Percentiles rank a stretch among this genome's conserved stretches.
These are phyloP conservation scores for Fusarium tricinctum DNA, from an alignment of 2,329 filamentous ascomycete species.

Conservation along the genomic window DNA sequence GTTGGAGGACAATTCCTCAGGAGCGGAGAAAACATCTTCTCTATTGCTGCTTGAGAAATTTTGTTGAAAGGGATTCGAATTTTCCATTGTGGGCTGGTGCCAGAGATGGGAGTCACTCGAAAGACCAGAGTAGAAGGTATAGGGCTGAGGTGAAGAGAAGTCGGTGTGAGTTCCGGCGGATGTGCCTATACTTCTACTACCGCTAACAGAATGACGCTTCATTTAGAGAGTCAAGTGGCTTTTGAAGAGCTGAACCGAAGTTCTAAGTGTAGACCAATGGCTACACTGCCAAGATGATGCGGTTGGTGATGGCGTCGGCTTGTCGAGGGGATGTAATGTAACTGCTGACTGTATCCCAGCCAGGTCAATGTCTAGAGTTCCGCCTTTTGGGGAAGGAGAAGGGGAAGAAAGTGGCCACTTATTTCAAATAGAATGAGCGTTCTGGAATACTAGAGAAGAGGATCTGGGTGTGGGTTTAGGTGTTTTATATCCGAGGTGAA, in stretches of 20 bases:
- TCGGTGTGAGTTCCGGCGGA: slow-evolving; percentile 21
- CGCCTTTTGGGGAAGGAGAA: neutral
- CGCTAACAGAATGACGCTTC: slow-evolving; percentile 23
- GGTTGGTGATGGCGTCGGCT: slow-evolving; percentile 16
- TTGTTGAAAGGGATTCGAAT: slow-evolving; percentile 21
- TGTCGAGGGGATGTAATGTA: slow-evolving; percentile 14
- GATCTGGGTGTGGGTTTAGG: neutral
- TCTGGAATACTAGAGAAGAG: neutral
- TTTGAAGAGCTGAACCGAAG: slow-evolving; percentile 1
- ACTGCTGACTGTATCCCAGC: slow-evolving; percentile 30
- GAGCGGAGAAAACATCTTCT: slow-evolving; percentile 33
- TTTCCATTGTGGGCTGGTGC: slow-evolving; percentile 38
- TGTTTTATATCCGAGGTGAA: neutral
- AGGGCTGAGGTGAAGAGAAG: slow-evolving; percentile 37
- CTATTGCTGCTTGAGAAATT: slow-evolving; percentile 12
- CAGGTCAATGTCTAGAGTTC: slow-evolving; percentile 13
- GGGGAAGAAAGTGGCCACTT: neutral
- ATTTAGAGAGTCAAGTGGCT: slow-evolving; percentile 17
- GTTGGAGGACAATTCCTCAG: slow-evolving; percentile 40
- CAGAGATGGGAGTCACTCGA: slow-evolving; percentile 31
- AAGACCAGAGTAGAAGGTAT: slow-evolving; percentile 36
- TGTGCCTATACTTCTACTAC: slow-evolving; percentile 24
- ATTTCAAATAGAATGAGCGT: neutral
- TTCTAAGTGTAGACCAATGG: slow-evolving; percentile 13
- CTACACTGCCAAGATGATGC: slow-evolving; percentile 1